Evolutionary conservation across 2,329 filamentous ascomycete genomes (phyloP).

Genomic region (Hortaea sp.): DNA sequence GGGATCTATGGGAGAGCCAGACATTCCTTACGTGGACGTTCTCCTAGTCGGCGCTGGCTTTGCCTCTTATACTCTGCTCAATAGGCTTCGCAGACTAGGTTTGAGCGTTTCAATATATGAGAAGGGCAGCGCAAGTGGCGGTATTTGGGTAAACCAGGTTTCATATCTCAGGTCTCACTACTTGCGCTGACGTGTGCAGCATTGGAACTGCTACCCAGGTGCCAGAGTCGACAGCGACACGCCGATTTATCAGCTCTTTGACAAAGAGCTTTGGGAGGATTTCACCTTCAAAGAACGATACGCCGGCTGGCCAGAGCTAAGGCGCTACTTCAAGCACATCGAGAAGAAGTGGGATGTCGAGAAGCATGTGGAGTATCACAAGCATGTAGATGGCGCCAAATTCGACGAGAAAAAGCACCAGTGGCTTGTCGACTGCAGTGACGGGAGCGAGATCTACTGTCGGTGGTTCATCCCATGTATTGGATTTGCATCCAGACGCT

Average conservation of each 20-base stretch:
- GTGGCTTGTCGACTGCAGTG: conserved; percentile 43
- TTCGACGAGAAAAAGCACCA: conserved; percentile 41
- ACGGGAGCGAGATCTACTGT: conserved; percentile 40
- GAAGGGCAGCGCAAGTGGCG: conserved; percentile 25
- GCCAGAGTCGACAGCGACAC: conserved; percentile 36
- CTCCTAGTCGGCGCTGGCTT: conserved; percentile 12
- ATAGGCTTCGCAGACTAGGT: conserved; percentile 25
- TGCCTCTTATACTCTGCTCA: conserved; percentile 10
- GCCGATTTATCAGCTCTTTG: conserved; percentile 21
- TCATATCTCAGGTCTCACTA: background rate
- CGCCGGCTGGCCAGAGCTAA: conserved; percentile 36
- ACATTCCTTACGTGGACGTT: conserved; percentile 13
- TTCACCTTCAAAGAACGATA: conserved; percentile 42
- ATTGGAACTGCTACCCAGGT: conserved; percentile 23
- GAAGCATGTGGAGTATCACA: conserved; percentile 48
- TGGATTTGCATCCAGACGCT: conserved; percentile 49
- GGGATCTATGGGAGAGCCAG: conserved; percentile 16
- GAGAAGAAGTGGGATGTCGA: conserved; percentile 46
- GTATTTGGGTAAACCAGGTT: conserved; percentile 21
- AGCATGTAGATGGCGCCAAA: conserved; percentile 42
- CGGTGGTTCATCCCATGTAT: conserved; percentile 46
- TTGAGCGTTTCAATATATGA: conserved; percentile 26
- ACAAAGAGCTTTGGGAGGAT: conserved; percentile 29
- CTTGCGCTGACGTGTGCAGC: background rate
- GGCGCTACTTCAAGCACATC: conserved; percentile 50